Evolutionary conservation across 169 alveolate genomes (phyloP).

Genomic region (Neospora caninum): DNA sequence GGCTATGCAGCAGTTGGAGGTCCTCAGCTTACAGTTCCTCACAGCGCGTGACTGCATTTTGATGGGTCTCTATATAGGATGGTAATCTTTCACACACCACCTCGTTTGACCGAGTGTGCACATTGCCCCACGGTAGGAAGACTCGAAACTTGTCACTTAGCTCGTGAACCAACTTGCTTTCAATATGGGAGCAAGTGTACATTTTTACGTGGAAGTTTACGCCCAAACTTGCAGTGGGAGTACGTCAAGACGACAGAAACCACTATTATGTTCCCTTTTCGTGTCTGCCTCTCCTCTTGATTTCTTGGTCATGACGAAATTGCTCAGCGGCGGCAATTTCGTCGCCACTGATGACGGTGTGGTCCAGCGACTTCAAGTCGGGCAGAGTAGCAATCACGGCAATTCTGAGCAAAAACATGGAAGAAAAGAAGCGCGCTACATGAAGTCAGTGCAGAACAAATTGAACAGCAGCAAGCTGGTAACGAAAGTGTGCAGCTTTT

Average conservation of each 20-base stretch:
- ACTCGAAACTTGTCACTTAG: too few species aligned
- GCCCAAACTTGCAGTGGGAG: background rate
- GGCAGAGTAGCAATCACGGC: slow-evolving; percentile 33
- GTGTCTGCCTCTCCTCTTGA: background rate
- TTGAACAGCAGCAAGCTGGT: background rate
- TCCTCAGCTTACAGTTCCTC: too few species aligned
- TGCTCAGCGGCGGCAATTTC: slow-evolving; percentile 42
- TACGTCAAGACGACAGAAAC: background rate
- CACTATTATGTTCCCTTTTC: background rate
- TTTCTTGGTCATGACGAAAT: background rate
- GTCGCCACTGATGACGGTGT: slow-evolving; percentile 39
- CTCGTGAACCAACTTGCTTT: too few species aligned
- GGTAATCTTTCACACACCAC: too few species aligned
- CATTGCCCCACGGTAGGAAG: too few species aligned
- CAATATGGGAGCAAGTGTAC: too few species aligned
- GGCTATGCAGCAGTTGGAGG: too few species aligned
- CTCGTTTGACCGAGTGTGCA: too few species aligned
- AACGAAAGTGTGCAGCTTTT: too few species aligned
- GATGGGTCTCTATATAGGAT: too few species aligned
- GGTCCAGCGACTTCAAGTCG: background rate
- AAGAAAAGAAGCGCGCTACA: background rate
- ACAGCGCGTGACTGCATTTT: too few species aligned
- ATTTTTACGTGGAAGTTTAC: too few species aligned
- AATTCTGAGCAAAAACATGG: background rate
- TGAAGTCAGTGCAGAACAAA: background rate